Percentiles rank a stretch among this genome's conserved stretches.
Conservation (phyloP, 2,329 filamentous ascomycete genomes). For the Thelonectria discophora region DNA sequence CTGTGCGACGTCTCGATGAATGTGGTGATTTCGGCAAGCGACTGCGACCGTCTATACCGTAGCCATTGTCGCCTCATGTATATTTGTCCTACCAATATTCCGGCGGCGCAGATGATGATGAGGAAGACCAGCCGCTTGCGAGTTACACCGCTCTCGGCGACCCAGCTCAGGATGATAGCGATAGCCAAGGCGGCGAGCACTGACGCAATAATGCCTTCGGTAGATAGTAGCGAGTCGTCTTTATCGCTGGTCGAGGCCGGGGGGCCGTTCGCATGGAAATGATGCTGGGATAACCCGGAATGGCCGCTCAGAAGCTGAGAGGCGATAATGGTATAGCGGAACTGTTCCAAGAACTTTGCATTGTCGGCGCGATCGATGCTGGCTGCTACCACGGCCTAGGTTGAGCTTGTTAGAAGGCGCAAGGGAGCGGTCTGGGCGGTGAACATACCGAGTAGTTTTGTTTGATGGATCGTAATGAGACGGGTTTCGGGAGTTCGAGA, state of each 20-base stretch:
- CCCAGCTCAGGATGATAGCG: slow-evolving; percentile 78
- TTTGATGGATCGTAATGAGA: slow-evolving; percentile 56
- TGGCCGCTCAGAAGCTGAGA: slow-evolving; percentile 86
- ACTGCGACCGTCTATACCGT: slow-evolving; percentile 78
- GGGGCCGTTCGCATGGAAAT: slow-evolving; percentile 33
- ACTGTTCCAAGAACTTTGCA: slow-evolving; percentile 87
- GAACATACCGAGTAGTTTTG: slow-evolving; percentile 61
- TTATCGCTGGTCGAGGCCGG: slow-evolving; percentile 24
- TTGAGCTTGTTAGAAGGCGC: slow-evolving; percentile 18
- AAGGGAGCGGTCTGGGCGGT: neutral
- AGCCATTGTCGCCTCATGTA: slow-evolving; percentile 84
- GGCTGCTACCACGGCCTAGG: slow-evolving; percentile 73
- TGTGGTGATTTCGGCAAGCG: slow-evolving; percentile 71
- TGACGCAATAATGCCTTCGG: slow-evolving; percentile 60
- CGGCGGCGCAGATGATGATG: slow-evolving; percentile 62
- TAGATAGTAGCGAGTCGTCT: slow-evolving; percentile 48
- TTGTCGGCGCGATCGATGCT: slow-evolving; percentile 81
- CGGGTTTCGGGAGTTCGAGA: slow-evolving; percentile 50
- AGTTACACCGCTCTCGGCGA: slow-evolving; percentile 63
- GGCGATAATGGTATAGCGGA: slow-evolving; percentile 91
- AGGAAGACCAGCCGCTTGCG: slow-evolving; percentile 63
- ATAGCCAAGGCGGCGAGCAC: slow-evolving; percentile 66
- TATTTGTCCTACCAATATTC: slow-evolving; percentile 67
- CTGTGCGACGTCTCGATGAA: slow-evolving; percentile 80
- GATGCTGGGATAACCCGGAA: slow-evolving; percentile 55